Percentiles rank a stretch among this genome's conserved stretches.
Evolutionary conservation across 331 rosid genomes (phyloP).

Genomic region (Malus hybrid): DNA sequence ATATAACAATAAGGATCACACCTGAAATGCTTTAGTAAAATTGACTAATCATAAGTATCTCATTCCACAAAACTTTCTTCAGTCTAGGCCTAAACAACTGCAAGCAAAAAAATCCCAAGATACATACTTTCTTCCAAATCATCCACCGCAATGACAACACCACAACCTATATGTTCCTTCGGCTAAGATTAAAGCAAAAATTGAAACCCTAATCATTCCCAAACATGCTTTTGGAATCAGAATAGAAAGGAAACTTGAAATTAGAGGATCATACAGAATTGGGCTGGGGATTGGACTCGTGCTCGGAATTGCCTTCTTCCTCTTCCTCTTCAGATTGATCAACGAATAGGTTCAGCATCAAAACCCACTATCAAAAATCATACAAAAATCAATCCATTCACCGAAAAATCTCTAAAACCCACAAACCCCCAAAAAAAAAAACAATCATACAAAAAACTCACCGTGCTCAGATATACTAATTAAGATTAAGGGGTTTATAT

Average conservation of each 20-base stretch:
- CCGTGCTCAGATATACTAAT: no score
- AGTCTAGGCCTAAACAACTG: no score
- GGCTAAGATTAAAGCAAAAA: not conserved
- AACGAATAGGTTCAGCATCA: constrained; percentile 98
- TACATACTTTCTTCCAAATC: no score
- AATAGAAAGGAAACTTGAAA: not conserved
- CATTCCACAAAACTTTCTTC: no score
- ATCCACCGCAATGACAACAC: not conserved
- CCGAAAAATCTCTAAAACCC: no score
- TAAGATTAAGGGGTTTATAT: no score
- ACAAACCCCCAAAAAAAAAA: no score
- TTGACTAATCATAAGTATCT: constrained; percentile 10
- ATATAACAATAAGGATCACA: not conserved
- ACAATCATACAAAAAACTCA: no score
- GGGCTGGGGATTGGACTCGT: constrained; percentile 85
- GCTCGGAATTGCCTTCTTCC: constrained; percentile 79
- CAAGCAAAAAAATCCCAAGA: no score
- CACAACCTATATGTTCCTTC: no score
- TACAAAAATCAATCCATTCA: no score
- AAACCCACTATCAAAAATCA: no score
- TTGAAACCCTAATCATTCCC: not conserved
- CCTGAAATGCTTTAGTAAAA: constrained; percentile 85
- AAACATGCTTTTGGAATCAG: not conserved
- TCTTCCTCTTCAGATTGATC: constrained; percentile 90
- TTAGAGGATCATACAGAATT: constrained; percentile 42